phyloP scores from a whole-genome alignment of 2,329 filamentous ascomycete species.

The Tolypocladium guangdongense region DNA sequence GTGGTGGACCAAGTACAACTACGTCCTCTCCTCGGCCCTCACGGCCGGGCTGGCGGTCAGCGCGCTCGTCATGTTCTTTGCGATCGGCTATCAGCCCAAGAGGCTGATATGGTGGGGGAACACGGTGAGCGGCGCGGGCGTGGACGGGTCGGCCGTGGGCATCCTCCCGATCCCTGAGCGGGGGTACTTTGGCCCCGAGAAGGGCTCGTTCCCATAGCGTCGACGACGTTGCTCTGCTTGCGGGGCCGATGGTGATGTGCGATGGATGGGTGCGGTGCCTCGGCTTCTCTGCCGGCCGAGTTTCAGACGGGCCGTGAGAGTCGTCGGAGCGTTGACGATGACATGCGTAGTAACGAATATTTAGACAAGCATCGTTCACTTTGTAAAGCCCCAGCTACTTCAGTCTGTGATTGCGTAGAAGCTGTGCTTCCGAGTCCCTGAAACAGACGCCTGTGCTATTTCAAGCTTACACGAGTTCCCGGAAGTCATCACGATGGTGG shows the following conservation, averaged over 20 bases:
- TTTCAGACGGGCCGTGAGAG: not conserved
- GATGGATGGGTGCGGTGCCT: not conserved
- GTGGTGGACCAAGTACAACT: conserved; percentile 38
- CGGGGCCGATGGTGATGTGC: not conserved
- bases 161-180: conserved; percentile 10
- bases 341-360: not conserved
- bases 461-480: too few species aligned
- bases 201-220: conserved; percentile 3
- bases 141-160: conserved; percentile 11
- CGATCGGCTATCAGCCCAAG: conserved; percentile 18
- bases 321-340: not conserved
- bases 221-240: not conserved
- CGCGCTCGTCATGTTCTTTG: conserved; percentile 32
- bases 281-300: not conserved
- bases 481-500: too few species aligned
- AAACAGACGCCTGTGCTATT: too few species aligned
- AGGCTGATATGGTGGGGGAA: conserved; percentile 34
- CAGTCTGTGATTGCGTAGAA: not conserved
- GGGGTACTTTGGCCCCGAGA: conserved; percentile 17
- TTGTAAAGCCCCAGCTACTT: not conserved
- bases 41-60: conserved; percentile 30
- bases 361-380: not conserved
- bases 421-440: not conserved
- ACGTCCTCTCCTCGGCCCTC: conserved; percentile 30
- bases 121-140: conserved; percentile 10